Conservation (phyloP, 2,329 filamentous ascomycete genomes). For the Lecanicillium sp. region DNA sequence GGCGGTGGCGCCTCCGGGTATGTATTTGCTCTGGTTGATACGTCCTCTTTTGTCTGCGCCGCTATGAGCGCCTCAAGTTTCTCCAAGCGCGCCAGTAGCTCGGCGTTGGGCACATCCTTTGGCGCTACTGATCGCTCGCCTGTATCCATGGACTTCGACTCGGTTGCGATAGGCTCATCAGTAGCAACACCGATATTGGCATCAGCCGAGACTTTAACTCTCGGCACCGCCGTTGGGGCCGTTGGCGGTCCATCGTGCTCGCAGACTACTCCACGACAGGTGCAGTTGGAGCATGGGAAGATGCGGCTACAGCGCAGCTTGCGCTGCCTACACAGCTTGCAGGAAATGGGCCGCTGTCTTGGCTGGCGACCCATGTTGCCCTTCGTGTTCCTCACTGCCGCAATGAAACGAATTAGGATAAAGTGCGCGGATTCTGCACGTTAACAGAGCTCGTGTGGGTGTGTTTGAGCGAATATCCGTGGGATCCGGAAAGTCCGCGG, state of each 20-base stretch:
- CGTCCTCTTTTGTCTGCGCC: slow-evolving; percentile 14
- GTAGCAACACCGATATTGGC: not conserved
- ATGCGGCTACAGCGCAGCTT: slow-evolving; percentile 32
- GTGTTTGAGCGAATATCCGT: slow-evolving; percentile 10
- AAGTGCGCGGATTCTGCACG: slow-evolving; percentile 2
- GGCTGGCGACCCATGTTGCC: slow-evolving; percentile 23
- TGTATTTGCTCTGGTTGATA: slow-evolving; percentile 6
- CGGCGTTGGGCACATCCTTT: slow-evolving; percentile 18
- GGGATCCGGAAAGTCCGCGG: slow-evolving; percentile 14
- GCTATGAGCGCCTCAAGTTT: slow-evolving; percentile 23
- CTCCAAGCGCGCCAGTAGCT: slow-evolving; percentile 22
- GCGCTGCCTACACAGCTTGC: slow-evolving; percentile 29
- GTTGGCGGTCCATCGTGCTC: slow-evolving; percentile 10
- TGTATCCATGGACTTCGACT: slow-evolving; percentile 2
- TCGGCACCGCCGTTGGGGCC: slow-evolving; percentile 4
- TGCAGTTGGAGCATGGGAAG: slow-evolving; percentile 32
- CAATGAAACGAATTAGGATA: slow-evolving; percentile 6
- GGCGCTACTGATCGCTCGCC: slow-evolving; percentile 6
- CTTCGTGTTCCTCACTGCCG: slow-evolving; percentile 7
- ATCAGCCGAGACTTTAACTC: slow-evolving; percentile 5
- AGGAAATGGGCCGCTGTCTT: slow-evolving; percentile 30
- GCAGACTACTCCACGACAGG: slow-evolving; percentile 29
- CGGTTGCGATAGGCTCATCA: not conserved
- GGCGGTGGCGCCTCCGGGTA: slow-evolving; percentile 3
- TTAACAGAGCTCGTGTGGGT: slow-evolving; percentile 7